Evolutionary conservation across 2,329 filamentous ascomycete species (phyloP).

Genomic region (Xylariaceae sp.): DNA sequence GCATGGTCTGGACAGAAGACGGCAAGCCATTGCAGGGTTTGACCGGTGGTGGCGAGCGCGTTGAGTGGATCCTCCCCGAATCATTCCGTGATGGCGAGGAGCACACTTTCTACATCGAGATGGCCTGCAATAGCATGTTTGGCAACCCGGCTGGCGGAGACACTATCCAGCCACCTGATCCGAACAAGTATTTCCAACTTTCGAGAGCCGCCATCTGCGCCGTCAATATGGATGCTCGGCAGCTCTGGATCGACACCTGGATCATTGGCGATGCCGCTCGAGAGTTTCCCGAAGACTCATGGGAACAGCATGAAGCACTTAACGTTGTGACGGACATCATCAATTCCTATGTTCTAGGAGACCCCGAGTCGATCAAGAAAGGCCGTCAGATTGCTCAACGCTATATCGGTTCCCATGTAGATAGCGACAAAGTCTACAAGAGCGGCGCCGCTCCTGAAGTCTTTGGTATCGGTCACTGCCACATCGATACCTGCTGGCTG

Average conservation of each 20-base stretch:
- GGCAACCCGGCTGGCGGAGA: slow-evolving; percentile 83
- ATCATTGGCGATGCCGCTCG: slow-evolving; percentile 88
- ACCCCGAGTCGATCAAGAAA: slow-evolving; percentile 70
- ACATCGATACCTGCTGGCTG: slow-evolving; percentile 97
- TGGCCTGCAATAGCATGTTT: slow-evolving; percentile 99
- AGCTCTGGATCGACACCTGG: slow-evolving; percentile 89
- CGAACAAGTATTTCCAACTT: slow-evolving; percentile 76
- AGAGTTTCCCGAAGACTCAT: slow-evolving; percentile 83
- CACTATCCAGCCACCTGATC: slow-evolving; percentile 79
- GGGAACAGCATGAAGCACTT: slow-evolving; percentile 82
- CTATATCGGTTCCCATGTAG: slow-evolving; percentile 75
- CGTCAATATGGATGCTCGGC: slow-evolving; percentile 78
- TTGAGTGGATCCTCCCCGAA: slow-evolving; percentile 85
- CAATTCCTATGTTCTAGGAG: slow-evolving; percentile 77
- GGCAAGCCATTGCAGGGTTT: slow-evolving; percentile 88
- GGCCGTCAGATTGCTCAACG: slow-evolving; percentile 77
- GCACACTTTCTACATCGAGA: slow-evolving; percentile 91
- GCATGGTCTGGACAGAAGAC: slow-evolving; percentile 85
- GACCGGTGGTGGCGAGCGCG: slow-evolving; percentile 81
- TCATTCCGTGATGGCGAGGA: slow-evolving; percentile 77
- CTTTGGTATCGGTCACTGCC: slow-evolving; percentile 88
- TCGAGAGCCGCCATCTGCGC: slow-evolving; percentile 78
- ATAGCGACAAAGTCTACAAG: slow-evolving; percentile 80
- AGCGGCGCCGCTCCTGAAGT: slow-evolving; percentile 69
- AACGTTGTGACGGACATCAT: slow-evolving; percentile 84